Base-by-base conservation (phyloP, 2,329 filamentous ascomycete species). In the Stagonosporopsis rhizophila region DNA sequence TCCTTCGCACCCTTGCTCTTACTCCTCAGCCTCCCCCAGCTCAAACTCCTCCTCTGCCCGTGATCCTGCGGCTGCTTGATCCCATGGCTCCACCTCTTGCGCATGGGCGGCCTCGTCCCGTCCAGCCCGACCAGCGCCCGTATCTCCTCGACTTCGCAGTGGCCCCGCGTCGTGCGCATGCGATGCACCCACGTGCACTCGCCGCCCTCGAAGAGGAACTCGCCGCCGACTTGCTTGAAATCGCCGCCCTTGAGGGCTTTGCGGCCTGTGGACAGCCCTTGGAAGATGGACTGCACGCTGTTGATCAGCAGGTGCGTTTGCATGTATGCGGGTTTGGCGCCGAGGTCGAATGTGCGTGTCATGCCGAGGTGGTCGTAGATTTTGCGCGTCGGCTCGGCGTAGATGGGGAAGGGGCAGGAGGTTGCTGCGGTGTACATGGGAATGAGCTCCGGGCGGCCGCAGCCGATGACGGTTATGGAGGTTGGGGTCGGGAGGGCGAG, bases 81-180 rank as follows among this genome's bases (percentile, higher is more conserved):
- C 0, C 67, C 60, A 32, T 74, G 71, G 41, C 70, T 75, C 74
- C 73, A 75, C 39, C 67, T 58, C 63, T 74, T 72, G 45, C 72
- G 45, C 48, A 70, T 46, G 6, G 71, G 69, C 34, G 68, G 66
- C 44, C 66, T 66, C 22, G 53, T 58, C 6, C 52, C 68, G 38
- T 73, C 68, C 19, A 77, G 48, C 0, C 87, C 87, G 41, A 92
- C 72, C 12, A 90, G 74, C 64, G 84, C 79, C 76, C 86, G 84
- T 52, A 92, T 67, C 72, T 88, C 87, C 0, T 82, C 81, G 1
- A 93, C 80, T 78, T 92, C 90, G 1, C 85, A 84, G 70, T 96
- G 91, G 64, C 93, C 91, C 44, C 91, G 79, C 12, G 90, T 94
- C 54, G 85, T 90, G 70, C 81, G 82, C 91, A 96, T 96, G 25